Base-by-base conservation (phyloP, 1,284 basidiomycete genomes). In the Pseudozyma tsukubaensis region DNA sequence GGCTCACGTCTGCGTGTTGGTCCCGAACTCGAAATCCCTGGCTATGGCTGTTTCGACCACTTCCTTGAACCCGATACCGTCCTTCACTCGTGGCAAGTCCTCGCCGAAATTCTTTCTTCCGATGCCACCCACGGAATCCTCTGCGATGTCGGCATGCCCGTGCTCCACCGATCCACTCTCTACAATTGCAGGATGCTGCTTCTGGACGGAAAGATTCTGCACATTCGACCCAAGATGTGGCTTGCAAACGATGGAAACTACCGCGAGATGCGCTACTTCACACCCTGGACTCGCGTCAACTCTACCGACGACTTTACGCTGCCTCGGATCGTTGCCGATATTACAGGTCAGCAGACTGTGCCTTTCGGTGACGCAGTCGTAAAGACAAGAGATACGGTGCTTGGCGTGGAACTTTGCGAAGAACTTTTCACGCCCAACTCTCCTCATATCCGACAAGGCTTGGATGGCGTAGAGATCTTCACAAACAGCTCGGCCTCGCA, bases 141-240 rank as follows among this genome's bases (percentile, higher is more conserved):
- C 34, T 80, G 78, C 69, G 83, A 84, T 54, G 72, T 82, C 4
- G 83, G 82, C 24, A 84, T 83, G 82, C 96, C 97, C 0, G 89
- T 98, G 51, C 89, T 91, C 4, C 97, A 98, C 88, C 97, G 97
- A 88, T 97, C 96, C 79, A 94, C 94, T 53, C 94, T 92, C 68
- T 99, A 98, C 87, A 99, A 99, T 84, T 97, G 94, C 85, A 91
- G 97, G 18, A 88, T 98, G 37, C 91, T 98, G 80, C 89, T 96
- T 42, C 88, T 94, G 82, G 88, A 96, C 85, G 88, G 90, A 50
- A 89, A 93, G 85, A 94, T 99, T 72, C 85, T 97, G 1, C 89
- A 97, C 76, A 97, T 99, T 77, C 90, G 97, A 12, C 97, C 96
- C 0, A 99, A 99, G 86, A 95, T 99, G 94, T 99, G 96, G 96